Base-by-base conservation (phyloP, 805 yeast genomes). In the Kodamaea neixiangensis region DNA sequence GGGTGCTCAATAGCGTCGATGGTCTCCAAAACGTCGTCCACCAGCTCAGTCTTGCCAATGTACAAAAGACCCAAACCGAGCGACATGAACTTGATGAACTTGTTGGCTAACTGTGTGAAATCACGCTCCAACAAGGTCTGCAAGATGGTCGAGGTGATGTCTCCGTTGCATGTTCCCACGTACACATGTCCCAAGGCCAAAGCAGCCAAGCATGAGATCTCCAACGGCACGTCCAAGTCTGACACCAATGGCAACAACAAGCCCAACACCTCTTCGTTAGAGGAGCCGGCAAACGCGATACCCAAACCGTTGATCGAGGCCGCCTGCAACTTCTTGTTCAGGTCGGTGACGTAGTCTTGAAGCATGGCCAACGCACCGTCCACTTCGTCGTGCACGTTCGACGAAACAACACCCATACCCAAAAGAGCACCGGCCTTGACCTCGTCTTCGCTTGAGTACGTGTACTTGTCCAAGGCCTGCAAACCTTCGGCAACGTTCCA, bases 131-230 rank as follows among this genome's bases (percentile, higher is more conserved):
- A 77, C 55, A 94, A 76, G 2, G 96, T 86, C 71, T 91, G 96
- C 62, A 94, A 78, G 56, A 94, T 89, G 3, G 96, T 82, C n/a
- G 96, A 86, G 0, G 97, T 88, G 60, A 91, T 85, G 59, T 92
- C 97, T 54, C 97, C 97, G 67, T 93, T 86, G 63, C 96, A 89
- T 5, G 97, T 87, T 47, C 99, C 99, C 39, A 93, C 97, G 66
- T 88, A 94, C 1, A 90, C 87, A 63, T 92, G 96, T 44, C 99
- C 97, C 57, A 94, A 78, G 3, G 98, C 89, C 55, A 94, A 79
- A 0, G 97, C 93, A 2, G 99, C 93, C 58, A 92, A 73, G 3
- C 93, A 81, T 21, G 94, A 83, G 17, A 87, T 80, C 69, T 93
- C 97, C 62, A 93, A 75, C 14, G 93, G 78, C 42, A 80, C 75